Percentiles rank a stretch among this genome's conserved stretches.
Conservation (phyloP, 495 filamentous ascomycete genomes). For the Penicillium nucicola region DNA sequence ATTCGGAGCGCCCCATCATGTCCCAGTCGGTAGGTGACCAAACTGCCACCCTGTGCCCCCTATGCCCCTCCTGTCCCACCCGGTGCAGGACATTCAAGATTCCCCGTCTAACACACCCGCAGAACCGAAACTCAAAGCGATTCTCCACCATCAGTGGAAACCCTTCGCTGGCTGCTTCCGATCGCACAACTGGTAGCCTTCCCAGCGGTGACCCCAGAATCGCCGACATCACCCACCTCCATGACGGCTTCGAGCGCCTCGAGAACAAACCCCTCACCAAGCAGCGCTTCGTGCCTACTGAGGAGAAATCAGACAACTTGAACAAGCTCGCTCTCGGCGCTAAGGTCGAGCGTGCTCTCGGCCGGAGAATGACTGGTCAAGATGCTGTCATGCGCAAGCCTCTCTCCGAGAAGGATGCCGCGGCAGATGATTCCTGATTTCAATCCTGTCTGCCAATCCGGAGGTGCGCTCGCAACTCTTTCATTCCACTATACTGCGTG, state of each 20-base stretch:
- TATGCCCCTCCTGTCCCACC: constrained; percentile 4
- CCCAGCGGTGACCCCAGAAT: constrained; percentile 55
- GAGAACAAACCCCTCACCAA: constrained; percentile 82
- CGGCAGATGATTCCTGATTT: constrained; percentile 22
- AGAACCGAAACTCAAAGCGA: constrained; percentile 69
- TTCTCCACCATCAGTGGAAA: constrained; percentile 77
- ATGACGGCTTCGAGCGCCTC: constrained; percentile 80
- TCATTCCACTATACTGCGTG: neutral
- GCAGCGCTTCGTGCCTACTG: constrained; percentile 80
- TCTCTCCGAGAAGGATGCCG: constrained; percentile 46
- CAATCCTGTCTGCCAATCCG: neutral
- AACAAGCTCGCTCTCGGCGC: constrained; percentile 89
- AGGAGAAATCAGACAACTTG: constrained; percentile 80
- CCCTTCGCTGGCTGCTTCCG: constrained; percentile 67
- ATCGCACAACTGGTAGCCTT: constrained; percentile 57
- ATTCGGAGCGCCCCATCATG: constrained; percentile 77
- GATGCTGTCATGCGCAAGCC: constrained; percentile 80
- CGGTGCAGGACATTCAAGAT: neutral
- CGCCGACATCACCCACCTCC: constrained; percentile 75
- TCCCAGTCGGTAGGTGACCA: constrained; percentile 60
- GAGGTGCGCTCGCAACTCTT: neutral
- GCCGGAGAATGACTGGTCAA: constrained; percentile 82
- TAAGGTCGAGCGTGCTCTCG: constrained; percentile 90
- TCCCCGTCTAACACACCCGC: constrained; percentile 4
- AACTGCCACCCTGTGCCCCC: constrained; percentile 4